Evolutionary conservation across 495 filamentous ascomycete genomes (phyloP), one percentile per base, ranked within the genome.

Genomic region (Xylaria intraflava): DNA sequence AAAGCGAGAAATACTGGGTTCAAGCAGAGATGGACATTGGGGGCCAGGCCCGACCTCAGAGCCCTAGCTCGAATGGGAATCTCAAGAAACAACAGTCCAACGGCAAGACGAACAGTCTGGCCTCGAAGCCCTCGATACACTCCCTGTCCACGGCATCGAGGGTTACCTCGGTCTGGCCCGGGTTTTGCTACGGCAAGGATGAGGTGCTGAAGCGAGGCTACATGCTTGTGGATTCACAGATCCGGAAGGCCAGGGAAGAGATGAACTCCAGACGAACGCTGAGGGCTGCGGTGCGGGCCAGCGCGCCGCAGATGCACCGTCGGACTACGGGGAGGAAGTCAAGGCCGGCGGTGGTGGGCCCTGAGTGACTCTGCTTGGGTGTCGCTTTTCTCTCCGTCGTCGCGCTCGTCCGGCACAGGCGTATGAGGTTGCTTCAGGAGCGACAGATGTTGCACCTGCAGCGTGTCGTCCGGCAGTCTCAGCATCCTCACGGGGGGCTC

Each of bases 141-240:
- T 46, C 42, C 2, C 31, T 53, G 0, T 46, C 36, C 22, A 39
- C 41, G 10, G 31, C 43, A 26, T 46, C 45, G 19, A 33, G 31
- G 30, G 20, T 53, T 17, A 30, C 14, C 14, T 26, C 38, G 14
- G 43, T 53, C 29, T 53, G 51, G 51, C 51, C 51, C 3, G 51
- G 51, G 3, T 53, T 53, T 8, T 53, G 31, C 2, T 46, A 46
- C 23, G 51, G 43, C 22, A 39, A 27, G 1, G 42, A 53, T 27
- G n/a, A n/a, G n/a, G 51, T 53, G 0, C 30, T 53, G 23, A 53
- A 53, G 42, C 41, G 46, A n/a, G 51, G 51, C 19, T 53, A 45
- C 31, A 53, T 53, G 51, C 42, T 53, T 10, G 23, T 53, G 1
- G 42, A 53, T 1, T 53, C 51, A 5, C 51, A 53, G 36, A 31